A percentile compares a stretch with the other conserved stretches of the same genome.
Evolutionary conservation across 345 rosid genomes (phyloP).

Genomic region (Physaria fendleri): DNA sequence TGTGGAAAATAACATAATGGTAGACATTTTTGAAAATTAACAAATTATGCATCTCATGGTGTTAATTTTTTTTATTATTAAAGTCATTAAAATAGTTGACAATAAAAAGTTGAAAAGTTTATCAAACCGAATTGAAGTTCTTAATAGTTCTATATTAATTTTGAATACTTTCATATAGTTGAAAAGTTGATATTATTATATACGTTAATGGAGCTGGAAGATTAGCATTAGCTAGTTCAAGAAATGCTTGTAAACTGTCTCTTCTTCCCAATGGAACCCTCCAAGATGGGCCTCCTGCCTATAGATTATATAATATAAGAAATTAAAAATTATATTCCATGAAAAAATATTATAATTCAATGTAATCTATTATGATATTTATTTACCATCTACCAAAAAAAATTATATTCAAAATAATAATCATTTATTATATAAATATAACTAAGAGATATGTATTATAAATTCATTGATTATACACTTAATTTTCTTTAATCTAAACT

Average conservation of each 20-base stretch:
- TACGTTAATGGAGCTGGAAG: conserved; percentile 26
- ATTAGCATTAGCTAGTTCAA: not conserved
- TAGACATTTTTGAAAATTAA: too few species aligned
- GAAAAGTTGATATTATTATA: not conserved
- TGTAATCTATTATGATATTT: too few species aligned
- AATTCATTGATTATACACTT: not conserved
- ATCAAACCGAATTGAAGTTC: not conserved
- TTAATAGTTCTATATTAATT: not conserved
- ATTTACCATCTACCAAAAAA: too few species aligned
- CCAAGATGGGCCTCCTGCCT: conserved; percentile 36
- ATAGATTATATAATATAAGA: not conserved
- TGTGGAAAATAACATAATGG: too few species aligned
- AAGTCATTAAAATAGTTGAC: too few species aligned
- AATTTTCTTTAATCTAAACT: not conserved
- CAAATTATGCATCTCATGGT: too few species aligned
- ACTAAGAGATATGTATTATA: not conserved
- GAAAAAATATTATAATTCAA: too few species aligned
- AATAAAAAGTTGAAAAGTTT: too few species aligned
- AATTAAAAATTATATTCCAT: too few species aligned
- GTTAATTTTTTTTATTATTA: too few species aligned
- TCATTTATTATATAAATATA: not conserved
- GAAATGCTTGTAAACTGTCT: conserved; percentile 27
- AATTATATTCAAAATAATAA: not conserved
- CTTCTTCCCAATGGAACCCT: conserved; percentile 30
- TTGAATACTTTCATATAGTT: conserved; percentile 3